Evolutionary conservation across 139 green algal genomes (phyloP).

Genomic region (Coccomyxa sp.): DNA sequence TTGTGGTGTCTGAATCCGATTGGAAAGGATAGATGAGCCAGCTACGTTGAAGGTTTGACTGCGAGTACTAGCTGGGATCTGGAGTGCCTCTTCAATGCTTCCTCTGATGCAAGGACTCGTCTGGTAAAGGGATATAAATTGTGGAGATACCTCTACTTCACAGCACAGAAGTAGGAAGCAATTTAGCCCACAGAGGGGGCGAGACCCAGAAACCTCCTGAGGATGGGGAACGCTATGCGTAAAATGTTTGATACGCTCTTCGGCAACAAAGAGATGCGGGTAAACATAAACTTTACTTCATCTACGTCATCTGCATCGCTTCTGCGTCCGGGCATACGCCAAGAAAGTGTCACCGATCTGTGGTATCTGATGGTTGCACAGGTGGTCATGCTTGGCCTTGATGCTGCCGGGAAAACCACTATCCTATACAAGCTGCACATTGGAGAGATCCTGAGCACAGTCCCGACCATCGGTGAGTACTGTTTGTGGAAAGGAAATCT

Average conservation of each 20-base stretch:
- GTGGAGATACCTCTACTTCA: too few species aligned
- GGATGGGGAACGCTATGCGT: constrained; percentile 68
- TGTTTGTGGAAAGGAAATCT: background rate
- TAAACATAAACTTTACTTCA: constrained; percentile 21
- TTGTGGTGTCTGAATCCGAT: too few species aligned
- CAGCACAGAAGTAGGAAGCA: too few species aligned
- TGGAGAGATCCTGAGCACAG: constrained; percentile 86
- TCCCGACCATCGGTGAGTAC: constrained; percentile 87
- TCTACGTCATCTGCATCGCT: background rate
- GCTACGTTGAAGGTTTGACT: too few species aligned
- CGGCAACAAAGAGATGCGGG: constrained; percentile 89
- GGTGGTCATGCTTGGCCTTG: constrained; percentile 83
- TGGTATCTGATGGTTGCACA: constrained; percentile 10
- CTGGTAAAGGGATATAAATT: too few species aligned
- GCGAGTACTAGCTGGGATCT: too few species aligned
- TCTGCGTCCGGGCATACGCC: too few species aligned
- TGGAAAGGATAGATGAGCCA: too few species aligned
- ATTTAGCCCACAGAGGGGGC: too few species aligned
- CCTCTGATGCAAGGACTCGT: too few species aligned
- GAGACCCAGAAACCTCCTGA: too few species aligned
- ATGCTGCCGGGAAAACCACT: constrained; percentile 97
- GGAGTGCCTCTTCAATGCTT: too few species aligned
- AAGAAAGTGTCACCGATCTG: background rate
- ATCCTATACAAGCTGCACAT: constrained; percentile 99
- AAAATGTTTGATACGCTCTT: constrained; percentile 83